phyloP scores from a whole-genome alignment of 306 rosid species.

The Nissolia schottii region DNA sequence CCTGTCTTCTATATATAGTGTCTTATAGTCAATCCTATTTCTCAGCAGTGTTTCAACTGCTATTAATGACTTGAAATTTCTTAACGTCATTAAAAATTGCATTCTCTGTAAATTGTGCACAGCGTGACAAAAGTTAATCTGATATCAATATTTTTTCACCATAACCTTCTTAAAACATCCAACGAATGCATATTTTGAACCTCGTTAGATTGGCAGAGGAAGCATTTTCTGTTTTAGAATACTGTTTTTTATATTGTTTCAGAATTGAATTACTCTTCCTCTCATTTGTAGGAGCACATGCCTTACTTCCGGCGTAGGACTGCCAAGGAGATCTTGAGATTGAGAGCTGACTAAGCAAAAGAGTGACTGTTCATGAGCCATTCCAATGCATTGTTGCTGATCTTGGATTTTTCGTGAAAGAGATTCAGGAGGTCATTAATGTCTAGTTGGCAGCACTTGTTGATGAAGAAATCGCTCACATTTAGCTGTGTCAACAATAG shows the following conservation, averaged over 20 bases:
- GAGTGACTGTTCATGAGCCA: not conserved
- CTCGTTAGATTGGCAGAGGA: not conserved
- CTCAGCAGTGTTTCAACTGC: not conserved
- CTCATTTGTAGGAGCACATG: constrained; percentile 68
- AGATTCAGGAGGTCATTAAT: not conserved
- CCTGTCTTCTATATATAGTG: not conserved
- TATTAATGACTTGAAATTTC: constrained; percentile 14
- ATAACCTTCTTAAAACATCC: not conserved
- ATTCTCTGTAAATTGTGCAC: not conserved
- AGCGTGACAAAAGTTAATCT: not conserved
- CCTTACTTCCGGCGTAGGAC: constrained; percentile 88
- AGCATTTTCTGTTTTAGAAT: not conserved
- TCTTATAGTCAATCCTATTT: not conserved
- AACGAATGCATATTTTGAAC: not conserved
- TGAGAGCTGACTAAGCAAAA: constrained; percentile 73
- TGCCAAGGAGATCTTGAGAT: constrained; percentile 73
- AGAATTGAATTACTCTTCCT: constrained; percentile 18
- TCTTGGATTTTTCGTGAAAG: not conserved
- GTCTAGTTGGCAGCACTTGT: not conserved
- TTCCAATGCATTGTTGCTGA: not conserved
- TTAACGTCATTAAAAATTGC: not conserved
- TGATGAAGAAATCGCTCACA: constrained; percentile 18
- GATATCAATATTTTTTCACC: not conserved
- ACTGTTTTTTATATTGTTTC: not conserved
- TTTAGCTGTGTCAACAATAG: constrained; percentile 3